A percentile compares a stretch with the other conserved stretches of the same genome.
Conservation (phyloP, 2,329 filamentous ascomycete genomes). For the Monosporascus sp. region DNA sequence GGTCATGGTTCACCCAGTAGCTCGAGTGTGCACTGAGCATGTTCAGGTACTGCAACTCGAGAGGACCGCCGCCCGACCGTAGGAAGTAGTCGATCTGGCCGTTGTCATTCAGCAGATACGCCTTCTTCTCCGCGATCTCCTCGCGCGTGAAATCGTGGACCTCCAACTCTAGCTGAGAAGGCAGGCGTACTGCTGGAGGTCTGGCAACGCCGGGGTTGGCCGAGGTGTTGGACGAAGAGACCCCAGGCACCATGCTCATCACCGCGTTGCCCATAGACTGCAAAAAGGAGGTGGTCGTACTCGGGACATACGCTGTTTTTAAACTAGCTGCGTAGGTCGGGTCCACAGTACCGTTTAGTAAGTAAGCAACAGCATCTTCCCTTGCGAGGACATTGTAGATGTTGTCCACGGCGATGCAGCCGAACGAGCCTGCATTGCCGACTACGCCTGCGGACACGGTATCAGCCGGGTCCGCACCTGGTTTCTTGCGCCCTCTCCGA, state of each 20-base stretch:
- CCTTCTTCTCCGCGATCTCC: conserved; percentile 85
- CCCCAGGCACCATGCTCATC: conserved; percentile 55
- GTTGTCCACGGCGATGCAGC: conserved; percentile 90
- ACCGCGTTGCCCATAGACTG: conserved; percentile 59
- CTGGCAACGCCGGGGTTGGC: conserved; percentile 22
- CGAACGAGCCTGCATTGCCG: conserved; percentile 76
- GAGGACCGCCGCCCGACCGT: conserved; percentile 73
- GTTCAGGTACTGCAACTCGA: conserved; percentile 94
- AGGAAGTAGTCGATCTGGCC: conserved; percentile 92
- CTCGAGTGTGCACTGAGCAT: conserved; percentile 95
- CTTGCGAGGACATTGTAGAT: conserved; percentile 84
- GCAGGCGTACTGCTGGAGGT: conserved; percentile 43
- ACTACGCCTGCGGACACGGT: conserved; percentile 54
- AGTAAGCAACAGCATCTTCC: conserved; percentile 77
- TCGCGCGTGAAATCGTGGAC: conserved; percentile 92
- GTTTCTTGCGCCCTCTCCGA: conserved; percentile 69
- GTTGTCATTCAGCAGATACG: conserved; percentile 87
- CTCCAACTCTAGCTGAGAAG: conserved; percentile 78
- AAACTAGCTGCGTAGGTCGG: conserved; percentile 70
- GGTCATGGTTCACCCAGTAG: conserved; percentile 85
- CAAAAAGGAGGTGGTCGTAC: conserved; percentile 60
- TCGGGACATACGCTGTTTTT: conserved; percentile 74
- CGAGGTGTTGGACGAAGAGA: conserved; percentile 23
- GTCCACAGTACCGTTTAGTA: conserved; percentile 87
- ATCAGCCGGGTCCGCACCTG: conserved; percentile 64